Conservation (phyloP, 352 stramenopile species). For the Elongisporangium senticosum region DNA sequence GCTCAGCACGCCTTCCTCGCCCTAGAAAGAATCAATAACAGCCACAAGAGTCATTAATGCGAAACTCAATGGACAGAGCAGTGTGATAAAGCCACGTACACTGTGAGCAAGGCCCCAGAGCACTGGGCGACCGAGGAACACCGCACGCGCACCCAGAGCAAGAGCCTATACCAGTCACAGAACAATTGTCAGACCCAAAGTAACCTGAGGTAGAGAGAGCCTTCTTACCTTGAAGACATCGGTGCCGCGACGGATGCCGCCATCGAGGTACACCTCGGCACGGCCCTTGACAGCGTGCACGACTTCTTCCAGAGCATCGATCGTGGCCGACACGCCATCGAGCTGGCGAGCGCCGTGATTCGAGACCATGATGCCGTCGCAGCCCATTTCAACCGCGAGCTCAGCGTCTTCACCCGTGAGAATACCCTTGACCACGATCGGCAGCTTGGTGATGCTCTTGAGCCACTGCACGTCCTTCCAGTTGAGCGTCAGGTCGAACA, state of each 20-base stretch:
- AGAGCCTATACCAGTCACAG: conserved; percentile 49
- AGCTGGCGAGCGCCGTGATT: conserved; percentile 93
- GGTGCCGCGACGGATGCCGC: conserved; percentile 91
- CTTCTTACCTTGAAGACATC: conserved; percentile 90
- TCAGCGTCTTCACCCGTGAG: conserved; percentile 90
- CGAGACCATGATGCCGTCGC: conserved; percentile 89
- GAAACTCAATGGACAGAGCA: not conserved
- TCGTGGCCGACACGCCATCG: conserved; percentile 85
- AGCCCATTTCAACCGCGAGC: conserved; percentile 87
- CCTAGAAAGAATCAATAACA: conserved; percentile 19
- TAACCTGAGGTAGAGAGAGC: not conserved
- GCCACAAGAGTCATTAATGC: not conserved
- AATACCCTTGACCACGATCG: conserved; percentile 92
- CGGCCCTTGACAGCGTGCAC: conserved; percentile 75
- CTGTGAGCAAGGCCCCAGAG: conserved; percentile 92
- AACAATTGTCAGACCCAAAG: conserved; percentile 12
- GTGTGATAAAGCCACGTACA: conserved; percentile 27
- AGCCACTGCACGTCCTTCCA: conserved; percentile 92
- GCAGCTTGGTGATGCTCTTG: conserved; percentile 88
- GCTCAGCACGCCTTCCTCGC: conserved; percentile 82
- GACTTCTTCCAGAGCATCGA: conserved; percentile 91
- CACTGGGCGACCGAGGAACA: conserved; percentile 93
- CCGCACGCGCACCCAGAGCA: conserved; percentile 89
- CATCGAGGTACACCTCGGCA: conserved; percentile 92
- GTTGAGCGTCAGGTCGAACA: conserved; percentile 94